Conservation (phyloP, 2,329 filamentous ascomycete species). For the Xylaria sp. region DNA sequence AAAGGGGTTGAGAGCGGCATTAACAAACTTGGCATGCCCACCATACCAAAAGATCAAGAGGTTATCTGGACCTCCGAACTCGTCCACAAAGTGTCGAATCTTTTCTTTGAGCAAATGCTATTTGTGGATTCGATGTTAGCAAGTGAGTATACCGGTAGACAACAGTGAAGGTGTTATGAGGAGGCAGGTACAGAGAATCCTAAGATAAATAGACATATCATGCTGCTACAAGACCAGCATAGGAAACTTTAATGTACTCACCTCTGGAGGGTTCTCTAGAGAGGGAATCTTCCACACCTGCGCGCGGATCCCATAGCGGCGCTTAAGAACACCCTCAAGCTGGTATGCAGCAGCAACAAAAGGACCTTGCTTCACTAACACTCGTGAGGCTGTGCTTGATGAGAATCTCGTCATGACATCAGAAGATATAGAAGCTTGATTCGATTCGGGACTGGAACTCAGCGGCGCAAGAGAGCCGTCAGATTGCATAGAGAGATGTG, state of each 20-base stretch:
- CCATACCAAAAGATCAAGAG: conserved; percentile 39
- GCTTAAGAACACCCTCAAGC: conserved; percentile 26
- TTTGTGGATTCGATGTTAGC: background rate
- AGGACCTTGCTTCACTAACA: conserved; percentile 5
- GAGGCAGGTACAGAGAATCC: background rate
- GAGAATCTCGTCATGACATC: background rate
- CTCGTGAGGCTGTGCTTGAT: background rate
- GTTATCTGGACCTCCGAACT: conserved; percentile 29
- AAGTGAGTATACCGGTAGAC: background rate
- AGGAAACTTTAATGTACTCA: background rate
- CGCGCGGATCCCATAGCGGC: conserved; percentile 26
- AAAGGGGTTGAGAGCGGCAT: background rate
- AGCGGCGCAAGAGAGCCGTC: background rate
- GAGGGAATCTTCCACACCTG: conserved; percentile 37
- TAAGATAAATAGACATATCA: background rate
- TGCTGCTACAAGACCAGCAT: background rate
- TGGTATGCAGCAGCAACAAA: conserved; percentile 32
- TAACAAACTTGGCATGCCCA: conserved; percentile 30
- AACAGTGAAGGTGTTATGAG: background rate
- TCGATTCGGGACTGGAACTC: background rate
- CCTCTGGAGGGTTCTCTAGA: conserved; percentile 15
- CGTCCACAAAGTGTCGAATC: conserved; percentile 31
- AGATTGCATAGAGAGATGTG: background rate
- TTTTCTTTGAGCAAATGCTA: conserved; percentile 32
- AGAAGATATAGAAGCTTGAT: background rate